Percentiles rank a stretch among this genome's conserved stretches.
phyloP scores from a whole-genome alignment of 2,329 filamentous ascomycete species.

The Pseudocercospora ulei region DNA sequence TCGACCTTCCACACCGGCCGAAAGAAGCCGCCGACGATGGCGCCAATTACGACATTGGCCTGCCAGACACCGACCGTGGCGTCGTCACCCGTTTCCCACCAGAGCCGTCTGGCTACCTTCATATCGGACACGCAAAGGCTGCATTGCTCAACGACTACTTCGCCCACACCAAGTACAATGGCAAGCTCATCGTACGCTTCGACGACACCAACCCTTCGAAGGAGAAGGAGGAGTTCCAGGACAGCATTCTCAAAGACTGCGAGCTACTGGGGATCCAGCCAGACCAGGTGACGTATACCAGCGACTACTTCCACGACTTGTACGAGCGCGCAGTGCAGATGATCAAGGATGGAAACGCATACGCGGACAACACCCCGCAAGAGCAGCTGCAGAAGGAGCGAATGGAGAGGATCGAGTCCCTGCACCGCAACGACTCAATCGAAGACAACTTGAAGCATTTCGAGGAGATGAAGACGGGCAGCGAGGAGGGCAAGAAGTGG shows the following conservation, averaged over 20 bases:
- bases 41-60: conserved; percentile 77
- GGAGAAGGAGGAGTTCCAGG: conserved; percentile 93
- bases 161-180: conserved; percentile 83
- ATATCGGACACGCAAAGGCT: conserved; percentile 92
- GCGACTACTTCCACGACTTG: conserved; percentile 88
- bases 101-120: conserved; percentile 89
- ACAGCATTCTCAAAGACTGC: conserved; percentile 85
- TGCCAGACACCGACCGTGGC: conserved; percentile 74
- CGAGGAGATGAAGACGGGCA: conserved; percentile 84
- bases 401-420: conserved; percentile 72
- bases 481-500: conserved; percentile 67
- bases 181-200: conserved; percentile 81
- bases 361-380: conserved; percentile 87
- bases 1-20: conserved; percentile 43
- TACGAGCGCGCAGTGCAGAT: conserved; percentile 77
- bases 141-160: conserved; percentile 94
- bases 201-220: conserved; percentile 97
- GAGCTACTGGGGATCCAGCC: conserved; percentile 84
- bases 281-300: conserved; percentile 78
- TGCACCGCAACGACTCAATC: conserved; percentile 63
- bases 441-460: conserved; percentile 82
- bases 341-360: conserved; percentile 78
- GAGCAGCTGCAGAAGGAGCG: conserved; percentile 80
- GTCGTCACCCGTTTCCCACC: conserved; percentile 89
- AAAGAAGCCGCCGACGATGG: conserved; percentile 62